Percentiles rank a stretch among this genome's conserved stretches.
Conservation (phyloP, 2,329 filamentous ascomycete species). For the Phialophora tarda region DNA sequence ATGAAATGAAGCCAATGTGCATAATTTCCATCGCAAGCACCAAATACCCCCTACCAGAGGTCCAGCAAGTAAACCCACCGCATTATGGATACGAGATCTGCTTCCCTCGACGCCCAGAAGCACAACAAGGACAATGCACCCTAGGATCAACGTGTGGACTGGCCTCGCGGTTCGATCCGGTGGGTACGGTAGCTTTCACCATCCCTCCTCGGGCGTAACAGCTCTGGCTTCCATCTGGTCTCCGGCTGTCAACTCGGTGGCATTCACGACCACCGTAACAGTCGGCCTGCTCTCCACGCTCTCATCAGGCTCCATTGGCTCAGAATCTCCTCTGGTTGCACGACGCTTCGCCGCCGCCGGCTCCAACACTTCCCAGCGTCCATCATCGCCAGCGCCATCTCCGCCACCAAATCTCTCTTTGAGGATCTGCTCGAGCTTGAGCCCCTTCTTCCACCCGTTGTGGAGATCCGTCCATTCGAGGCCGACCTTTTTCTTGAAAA, state of each 20-base stretch:
- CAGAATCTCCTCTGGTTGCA: conserved; percentile 24
- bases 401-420: conserved; percentile 8
- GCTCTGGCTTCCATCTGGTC: conserved; percentile 45
- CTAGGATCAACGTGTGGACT: neutral
- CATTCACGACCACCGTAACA: conserved; percentile 29
- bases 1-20: conserved; percentile 47
- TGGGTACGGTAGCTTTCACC: conserved; percentile 11
- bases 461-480: conserved; percentile 62
- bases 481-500: conserved; percentile 65
- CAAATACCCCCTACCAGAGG: neutral
- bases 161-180: neutral
- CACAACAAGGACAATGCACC: neutral
- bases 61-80: neutral
- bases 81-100: neutral
- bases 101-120: neutral
- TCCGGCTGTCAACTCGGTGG: neutral
- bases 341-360: conserved; percentile 34
- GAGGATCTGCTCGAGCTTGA: conserved; percentile 37
- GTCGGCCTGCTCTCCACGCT: conserved; percentile 34
- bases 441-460: conserved; percentile 22
- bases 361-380: conserved; percentile 14
- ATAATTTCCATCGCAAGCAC: neutral
- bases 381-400: conserved; percentile 28
- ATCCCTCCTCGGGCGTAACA: conserved; percentile 28
- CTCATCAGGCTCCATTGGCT: conserved; percentile 26